phyloP scores from a whole-genome alignment of 2,329 filamentous ascomycete species.

The Diaporthe ampelina region DNA sequence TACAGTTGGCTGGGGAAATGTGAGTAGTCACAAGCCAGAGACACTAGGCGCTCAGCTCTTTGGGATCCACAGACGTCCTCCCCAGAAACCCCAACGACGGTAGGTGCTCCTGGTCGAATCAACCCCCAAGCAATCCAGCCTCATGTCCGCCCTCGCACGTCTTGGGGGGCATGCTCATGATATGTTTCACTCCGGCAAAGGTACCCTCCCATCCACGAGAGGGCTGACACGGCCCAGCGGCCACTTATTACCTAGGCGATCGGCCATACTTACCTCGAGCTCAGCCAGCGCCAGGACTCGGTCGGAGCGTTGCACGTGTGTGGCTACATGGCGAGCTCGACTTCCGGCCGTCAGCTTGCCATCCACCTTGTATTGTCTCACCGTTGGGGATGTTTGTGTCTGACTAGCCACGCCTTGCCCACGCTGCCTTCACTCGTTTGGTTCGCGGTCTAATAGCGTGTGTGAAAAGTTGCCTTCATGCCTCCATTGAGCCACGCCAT shows the following conservation, averaged over 20 bases:
- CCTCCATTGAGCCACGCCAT: conserved; percentile 26
- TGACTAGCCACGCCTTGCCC: conserved; percentile 25
- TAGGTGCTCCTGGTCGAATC: conserved; percentile 4
- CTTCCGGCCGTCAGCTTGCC: not conserved
- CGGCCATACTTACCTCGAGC: conserved; percentile 11
- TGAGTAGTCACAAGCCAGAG: conserved; percentile 27
- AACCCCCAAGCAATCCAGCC: conserved; percentile 16
- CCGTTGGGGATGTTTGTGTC: conserved; percentile 14
- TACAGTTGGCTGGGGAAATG: not conserved
- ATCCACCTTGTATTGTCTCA: conserved; percentile 3
- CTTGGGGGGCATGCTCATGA: not conserved
- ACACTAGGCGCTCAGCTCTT: conserved; percentile 22
- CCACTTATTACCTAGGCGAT: not conserved
- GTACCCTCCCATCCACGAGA: not conserved
- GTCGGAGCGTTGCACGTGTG: conserved; percentile 21
- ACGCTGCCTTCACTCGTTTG: conserved; percentile 15
- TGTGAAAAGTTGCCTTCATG: conserved; percentile 22
- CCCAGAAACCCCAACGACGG: not conserved
- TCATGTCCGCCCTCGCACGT: conserved; percentile 4
- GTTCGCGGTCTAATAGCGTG: conserved; percentile 30
- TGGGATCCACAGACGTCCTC: conserved; percentile 13
- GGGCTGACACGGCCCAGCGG: conserved; percentile 16
- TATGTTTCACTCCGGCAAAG: not conserved
- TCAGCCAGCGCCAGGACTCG: not conserved
- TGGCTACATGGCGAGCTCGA: conserved; percentile 28